Evolutionary conservation across 257 asterid species (phyloP), one percentile per base, ranked within the genome.

Genomic region (Eucommia ulmoides): DNA sequence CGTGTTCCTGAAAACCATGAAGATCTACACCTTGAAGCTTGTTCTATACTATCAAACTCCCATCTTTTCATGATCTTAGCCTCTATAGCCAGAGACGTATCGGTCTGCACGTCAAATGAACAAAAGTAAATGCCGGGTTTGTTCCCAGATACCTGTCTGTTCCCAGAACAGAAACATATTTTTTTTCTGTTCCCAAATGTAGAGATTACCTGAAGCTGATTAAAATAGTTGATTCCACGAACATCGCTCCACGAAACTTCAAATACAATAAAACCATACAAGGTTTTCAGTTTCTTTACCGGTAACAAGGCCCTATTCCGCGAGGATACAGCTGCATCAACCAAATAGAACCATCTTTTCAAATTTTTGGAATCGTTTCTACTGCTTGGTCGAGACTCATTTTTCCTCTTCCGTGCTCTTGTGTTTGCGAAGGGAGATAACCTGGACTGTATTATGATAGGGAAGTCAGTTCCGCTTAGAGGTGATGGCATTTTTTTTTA

Each of bases 381-480:
- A 55, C 59, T 54, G 50, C 82, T 55, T 57, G 69, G 67, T 56
- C 54, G 53, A 8, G 54, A 62, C 58, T 61, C 69, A 74, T 69
- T 68, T 56, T 56, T 68, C 49, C 51, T 83, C 69, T 81, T 79
- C 79, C 56, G 61, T 45, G 80, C 77, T 74, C 77, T 77, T 8
- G 93, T 73, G 75, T 74, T 83, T 17, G 94, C 96, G 66, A 86
- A 91, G 52, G 98, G 98, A 54, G 98, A 91, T 74, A 81, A 55
- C 70, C 95, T 81, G 65, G 89, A 91, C 98, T 91, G 86, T 50
- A n/a, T n/a, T n/a, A n/a, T n/a, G n/a, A n/a, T n/a, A n/a, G n/a
- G n/a, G 10, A n/a, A 16, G 19, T 29, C 38, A 29, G 12, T 29
- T 29, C 8, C 38, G 12, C 8, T 29, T 16, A 42, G n/a, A 42